Conservation (phyloP, 345 rosid genomes). For the Populus alba region DNA sequence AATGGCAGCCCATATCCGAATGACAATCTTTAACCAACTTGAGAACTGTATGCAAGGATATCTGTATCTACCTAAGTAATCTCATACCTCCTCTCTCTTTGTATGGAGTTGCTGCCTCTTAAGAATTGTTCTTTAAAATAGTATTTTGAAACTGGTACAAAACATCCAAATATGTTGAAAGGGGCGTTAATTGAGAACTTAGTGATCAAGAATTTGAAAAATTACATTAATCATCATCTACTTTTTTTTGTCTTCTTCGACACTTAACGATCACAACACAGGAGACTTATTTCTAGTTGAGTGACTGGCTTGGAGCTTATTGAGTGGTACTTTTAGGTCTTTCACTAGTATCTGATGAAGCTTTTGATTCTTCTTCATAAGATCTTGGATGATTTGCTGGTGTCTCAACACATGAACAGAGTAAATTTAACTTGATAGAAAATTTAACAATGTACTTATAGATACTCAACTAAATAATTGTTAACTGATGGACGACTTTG, state of each 20-base stretch:
- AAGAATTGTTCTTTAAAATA: background rate
- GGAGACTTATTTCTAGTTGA: slow-evolving; percentile 37
- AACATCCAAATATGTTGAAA: background rate
- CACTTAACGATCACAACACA: slow-evolving; percentile 70
- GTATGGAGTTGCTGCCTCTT: background rate
- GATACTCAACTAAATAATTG: too few species aligned
- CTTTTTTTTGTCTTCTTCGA: slow-evolving; percentile 75
- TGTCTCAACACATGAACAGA: slow-evolving; percentile 36
- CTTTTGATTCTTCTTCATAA: slow-evolving; percentile 75
- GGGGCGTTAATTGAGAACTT: slow-evolving; percentile 2
- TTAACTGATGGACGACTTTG: too few species aligned
- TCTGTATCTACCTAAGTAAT: background rate
- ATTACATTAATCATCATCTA: slow-evolving; percentile 18
- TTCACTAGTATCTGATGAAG: slow-evolving; percentile 65
- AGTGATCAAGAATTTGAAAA: background rate
- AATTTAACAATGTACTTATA: too few species aligned
- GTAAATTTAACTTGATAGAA: too few species aligned
- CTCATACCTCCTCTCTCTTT: background rate
- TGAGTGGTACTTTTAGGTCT: slow-evolving; percentile 72
- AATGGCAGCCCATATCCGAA: too few species aligned
- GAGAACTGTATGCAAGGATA: background rate
- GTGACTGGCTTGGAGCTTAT: slow-evolving; percentile 52
- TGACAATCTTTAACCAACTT: background rate
- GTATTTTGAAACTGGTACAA: background rate
- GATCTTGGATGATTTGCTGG: slow-evolving; percentile 71